Conservation (phyloP, 345 rosid genomes). For the Lepidium africanum region DNA sequence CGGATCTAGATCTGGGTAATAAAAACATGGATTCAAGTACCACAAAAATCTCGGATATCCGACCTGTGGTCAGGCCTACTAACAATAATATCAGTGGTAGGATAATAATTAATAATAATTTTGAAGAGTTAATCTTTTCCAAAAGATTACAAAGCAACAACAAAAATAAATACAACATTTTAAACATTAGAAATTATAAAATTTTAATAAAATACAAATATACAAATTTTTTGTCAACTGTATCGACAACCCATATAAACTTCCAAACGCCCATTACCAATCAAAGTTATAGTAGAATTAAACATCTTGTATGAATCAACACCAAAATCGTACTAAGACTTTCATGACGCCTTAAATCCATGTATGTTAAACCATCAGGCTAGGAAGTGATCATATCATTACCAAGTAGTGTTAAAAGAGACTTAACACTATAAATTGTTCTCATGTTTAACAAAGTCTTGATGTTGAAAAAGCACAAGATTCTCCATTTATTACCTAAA, state of each 20-base stretch:
- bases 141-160: background rate
- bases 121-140: background rate
- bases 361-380: background rate
- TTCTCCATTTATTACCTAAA: constrained; percentile 15
- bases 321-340: background rate
- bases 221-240: too few relatives aligned
- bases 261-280: background rate
- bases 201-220: too few relatives aligned
- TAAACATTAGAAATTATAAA: background rate
- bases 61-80: too few relatives aligned
- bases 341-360: background rate
- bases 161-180: background rate
- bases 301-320: background rate
- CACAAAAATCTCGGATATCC: too few relatives aligned
- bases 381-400: background rate
- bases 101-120: background rate
- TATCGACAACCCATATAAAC: too few relatives aligned
- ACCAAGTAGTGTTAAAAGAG: background rate
- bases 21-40: too few relatives aligned
- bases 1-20: too few relatives aligned
- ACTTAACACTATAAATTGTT: background rate
- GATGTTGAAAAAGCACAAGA: constrained; percentile 13
- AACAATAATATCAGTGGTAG: background rate
- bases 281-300: background rate
- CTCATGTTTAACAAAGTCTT: constrained; percentile 9